These are phyloP conservation scores for Leavenworthia alabamica DNA, from an alignment of 345 rosid species.

Conservation along the genomic window DNA sequence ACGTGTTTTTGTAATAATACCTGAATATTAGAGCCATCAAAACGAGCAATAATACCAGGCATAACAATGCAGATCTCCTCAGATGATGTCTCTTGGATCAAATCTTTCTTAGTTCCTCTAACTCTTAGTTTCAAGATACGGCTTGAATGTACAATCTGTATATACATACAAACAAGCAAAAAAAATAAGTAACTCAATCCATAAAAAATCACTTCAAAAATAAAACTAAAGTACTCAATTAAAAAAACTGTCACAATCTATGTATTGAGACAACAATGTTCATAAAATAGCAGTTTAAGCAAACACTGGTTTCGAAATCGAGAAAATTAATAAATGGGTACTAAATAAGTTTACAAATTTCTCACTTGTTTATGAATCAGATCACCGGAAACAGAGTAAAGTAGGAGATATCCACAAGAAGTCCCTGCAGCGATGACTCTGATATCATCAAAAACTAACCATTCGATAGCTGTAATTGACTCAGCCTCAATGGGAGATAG, in stretches of 20 bases:
- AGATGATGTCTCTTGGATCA: slow-evolving; percentile 48
- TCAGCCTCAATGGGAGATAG: slow-evolving; percentile 78
- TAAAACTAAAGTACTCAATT: not conserved
- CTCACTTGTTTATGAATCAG: slow-evolving; percentile 75
- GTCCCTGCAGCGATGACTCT: slow-evolving; percentile 72
- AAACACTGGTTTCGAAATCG: not conserved
- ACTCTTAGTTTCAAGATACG: slow-evolving; percentile 65
- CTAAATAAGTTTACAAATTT: not conserved
- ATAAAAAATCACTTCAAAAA: not conserved
- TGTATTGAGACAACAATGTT: not conserved
- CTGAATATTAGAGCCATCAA: slow-evolving; percentile 72
- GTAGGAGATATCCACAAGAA: slow-evolving; percentile 65
- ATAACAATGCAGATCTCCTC: slow-evolving; percentile 71
- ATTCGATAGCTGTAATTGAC: slow-evolving; percentile 60
- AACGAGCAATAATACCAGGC: slow-evolving; percentile 79
- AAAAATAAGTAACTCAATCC: not conserved
- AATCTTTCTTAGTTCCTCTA: slow-evolving; percentile 62
- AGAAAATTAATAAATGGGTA: not conserved
- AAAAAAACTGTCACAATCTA: not conserved
- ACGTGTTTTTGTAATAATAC: slow-evolving; percentile 21
- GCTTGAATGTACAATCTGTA: slow-evolving; percentile 57
- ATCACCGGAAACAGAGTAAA: slow-evolving; percentile 62
- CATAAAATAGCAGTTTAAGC: not conserved
- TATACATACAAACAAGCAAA: not conserved
- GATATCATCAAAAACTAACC: slow-evolving; percentile 74